These are phyloP conservation scores for Trametes sp. DNA, from an alignment of 1,284 basidiomycete species.

Conservation along the genomic window DNA sequence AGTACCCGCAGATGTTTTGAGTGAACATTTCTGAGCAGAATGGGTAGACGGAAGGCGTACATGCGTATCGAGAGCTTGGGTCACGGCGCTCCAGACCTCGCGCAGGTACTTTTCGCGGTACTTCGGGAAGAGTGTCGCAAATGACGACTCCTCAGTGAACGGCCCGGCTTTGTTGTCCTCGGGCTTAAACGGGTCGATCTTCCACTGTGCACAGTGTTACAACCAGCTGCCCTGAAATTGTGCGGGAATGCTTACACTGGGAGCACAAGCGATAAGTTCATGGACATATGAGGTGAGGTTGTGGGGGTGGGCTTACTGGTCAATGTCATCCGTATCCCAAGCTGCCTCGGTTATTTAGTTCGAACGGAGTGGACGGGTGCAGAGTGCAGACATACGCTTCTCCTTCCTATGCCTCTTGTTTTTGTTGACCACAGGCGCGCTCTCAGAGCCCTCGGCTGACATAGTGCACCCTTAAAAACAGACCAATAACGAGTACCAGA, in stretches of 20 bases:
- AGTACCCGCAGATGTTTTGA: slow-evolving; percentile 4
- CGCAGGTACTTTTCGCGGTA: slow-evolving; percentile 97
- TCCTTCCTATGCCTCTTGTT: slow-evolving; percentile 92
- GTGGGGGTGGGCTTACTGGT: slow-evolving; percentile 76
- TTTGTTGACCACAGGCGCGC: slow-evolving; percentile 66
- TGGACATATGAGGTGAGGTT: not conserved
- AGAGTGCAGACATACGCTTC: slow-evolving; percentile 69
- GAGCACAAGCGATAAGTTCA: slow-evolving; percentile 26
- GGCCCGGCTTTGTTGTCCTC: slow-evolving; percentile 83
- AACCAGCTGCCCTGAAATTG: slow-evolving; percentile 9
- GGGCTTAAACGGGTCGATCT: slow-evolving; percentile 80
- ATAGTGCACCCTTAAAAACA: no score
- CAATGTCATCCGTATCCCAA: slow-evolving; percentile 99
- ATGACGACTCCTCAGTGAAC: slow-evolving; percentile 95
- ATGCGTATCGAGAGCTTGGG: slow-evolving; percentile 83
- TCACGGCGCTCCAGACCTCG: slow-evolving; percentile 96
- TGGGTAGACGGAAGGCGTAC: slow-evolving; percentile 51
- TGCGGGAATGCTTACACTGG: slow-evolving; percentile 31
- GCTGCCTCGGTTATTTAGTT: slow-evolving; percentile 54
- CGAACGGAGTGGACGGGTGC: not conserved
- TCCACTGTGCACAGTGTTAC: slow-evolving; percentile 69
- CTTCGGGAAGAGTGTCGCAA: slow-evolving; percentile 98
- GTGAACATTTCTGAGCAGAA: not conserved
- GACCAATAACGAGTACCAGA: no score
- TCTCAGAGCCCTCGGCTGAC: slow-evolving; percentile 57